Conservation (phyloP, 257 asterid species). For the Echium plantagineum region DNA sequence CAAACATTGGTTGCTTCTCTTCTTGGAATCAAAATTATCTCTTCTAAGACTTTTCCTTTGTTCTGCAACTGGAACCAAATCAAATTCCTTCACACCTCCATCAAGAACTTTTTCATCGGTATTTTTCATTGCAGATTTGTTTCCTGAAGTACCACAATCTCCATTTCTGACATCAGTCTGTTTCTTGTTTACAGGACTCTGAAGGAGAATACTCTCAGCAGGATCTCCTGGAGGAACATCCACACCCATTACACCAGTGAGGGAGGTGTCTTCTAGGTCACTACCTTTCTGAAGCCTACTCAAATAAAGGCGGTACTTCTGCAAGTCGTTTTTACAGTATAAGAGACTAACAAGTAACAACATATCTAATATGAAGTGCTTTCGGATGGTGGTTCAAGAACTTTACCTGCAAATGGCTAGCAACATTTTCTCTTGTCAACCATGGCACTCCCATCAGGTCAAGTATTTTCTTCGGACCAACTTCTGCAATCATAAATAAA, state of each 20-base stretch:
- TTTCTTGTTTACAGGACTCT: constrained; percentile 14
- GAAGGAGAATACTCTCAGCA: constrained; percentile 22
- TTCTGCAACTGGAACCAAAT: constrained; percentile 22
- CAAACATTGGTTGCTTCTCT: constrained; percentile 20
- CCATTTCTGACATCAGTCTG: constrained; percentile 20
- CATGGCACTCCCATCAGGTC: constrained; percentile 85
- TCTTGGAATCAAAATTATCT: constrained; percentile 26
- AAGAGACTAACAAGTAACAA: constrained; percentile 13
- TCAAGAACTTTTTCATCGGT: constrained; percentile 25
- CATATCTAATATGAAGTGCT: neutral
- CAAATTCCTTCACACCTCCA: constrained; percentile 21
- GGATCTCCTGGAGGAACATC: constrained; percentile 34
- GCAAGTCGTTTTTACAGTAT: constrained; percentile 12
- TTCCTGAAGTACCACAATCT: constrained; percentile 18
- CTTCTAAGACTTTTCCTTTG: constrained; percentile 16
- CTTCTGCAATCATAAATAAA: constrained; percentile 41
- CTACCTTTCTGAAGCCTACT: constrained; percentile 62
- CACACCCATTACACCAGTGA: constrained; percentile 26
- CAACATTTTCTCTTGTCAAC: constrained; percentile 85
- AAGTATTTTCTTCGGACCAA: constrained; percentile 85
- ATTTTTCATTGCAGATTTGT: constrained; percentile 20
- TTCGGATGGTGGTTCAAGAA: neutral
- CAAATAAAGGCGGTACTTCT: constrained; percentile 90
- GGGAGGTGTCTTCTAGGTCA: constrained; percentile 30
- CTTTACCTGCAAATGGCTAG: constrained; percentile 86